Base-by-base conservation (phyloP, 768 basidiomycete genomes). In the Phaeotremella skinneri region DNA sequence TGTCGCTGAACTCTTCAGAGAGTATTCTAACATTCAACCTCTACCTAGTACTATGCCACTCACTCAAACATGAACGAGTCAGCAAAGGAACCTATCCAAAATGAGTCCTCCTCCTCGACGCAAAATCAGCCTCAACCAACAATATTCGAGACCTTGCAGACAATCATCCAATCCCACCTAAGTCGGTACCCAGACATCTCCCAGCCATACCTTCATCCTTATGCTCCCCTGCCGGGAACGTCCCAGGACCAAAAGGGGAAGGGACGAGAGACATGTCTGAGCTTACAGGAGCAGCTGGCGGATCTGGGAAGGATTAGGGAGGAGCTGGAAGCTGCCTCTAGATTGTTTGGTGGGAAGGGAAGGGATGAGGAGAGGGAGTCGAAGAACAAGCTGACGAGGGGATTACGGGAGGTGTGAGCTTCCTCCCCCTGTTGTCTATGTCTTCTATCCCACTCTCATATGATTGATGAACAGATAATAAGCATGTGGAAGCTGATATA, bases 381-480 rank as follows among this genome's bases (percentile, higher is more conserved):
- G 3, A 51, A 30, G 21, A 30, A 43, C 0, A 62, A 58, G 25
- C 39, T 71, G 21, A 54, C 61, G 0, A 56, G 67, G 39, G 64
- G 54, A 13, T 48, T 71, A 49, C 61, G 58, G 37, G 69, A 71
- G 31, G 59, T 71, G 69, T 71, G 30, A 34, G 69, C 58, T 37
- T 37, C 9, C 34, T 37, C 17, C 9, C 34, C 34, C 9, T 7
- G 17, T 17, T 14, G 43, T 45, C 11, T 7, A 9, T 7, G 43
- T 9, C 23, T 20, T 45, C 43, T 7, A 2, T 1, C 29, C 17
- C 34, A 20, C 42, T 31, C 14, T 11, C 34, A 6, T 29, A 17
- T 3, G 20, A 23, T 3, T 41, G 25, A 39, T 37, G 39, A 31
- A 11, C 42, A 14, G 23, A 21, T n/a, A 37, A 11, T 26, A 29